Evolutionary conservation across 2,329 filamentous ascomycete species (phyloP), one percentile per base, ranked within the genome.

Genomic region (Trichophyton equinum): DNA sequence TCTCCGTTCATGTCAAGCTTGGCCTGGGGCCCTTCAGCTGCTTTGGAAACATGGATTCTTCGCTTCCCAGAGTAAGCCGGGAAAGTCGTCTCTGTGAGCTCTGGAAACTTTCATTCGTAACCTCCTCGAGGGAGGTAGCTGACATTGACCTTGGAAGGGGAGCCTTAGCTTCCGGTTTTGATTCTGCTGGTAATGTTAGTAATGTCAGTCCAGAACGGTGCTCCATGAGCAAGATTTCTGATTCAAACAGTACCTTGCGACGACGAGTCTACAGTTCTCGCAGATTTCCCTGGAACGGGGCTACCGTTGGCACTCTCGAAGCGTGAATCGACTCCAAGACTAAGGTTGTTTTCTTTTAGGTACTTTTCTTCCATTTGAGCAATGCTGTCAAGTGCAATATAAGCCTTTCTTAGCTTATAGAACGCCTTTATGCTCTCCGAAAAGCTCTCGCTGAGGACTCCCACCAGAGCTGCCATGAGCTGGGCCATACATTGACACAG

Each of bases 401-500:
- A 97, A 0, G 92, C 92, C 71, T 95, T 95, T 64, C 92, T 82
- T 67, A 97, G 75, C 74, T 94, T 95, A 71, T 95, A 95, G 69
- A 97, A 97, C 4, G 90, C 90, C 74, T 87, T 90, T 72, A 97
- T 83, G 15, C 85, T 90, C 72, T 97, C 94, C 0, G 91, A 92
- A 67, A 97, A 75, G 70, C 89, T 96, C 76, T 97, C 94, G 66
- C 95, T 95, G 67, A 97, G 77, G 15, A 97, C 89, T 0, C 85
- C 89, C 0, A 96, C 85, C 1, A 99, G 86, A 0, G 91, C 91
- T 61, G 84, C 82, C 87, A 96, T 95, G 64, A 96, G 79, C 73
- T 96, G 89, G 1, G 89, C 83, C 76, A 96, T 85, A 3, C 91
- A 89, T 62, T 90, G 83, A 63, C 90, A 88, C 3, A 97, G 78